A percentile compares a stretch with the other conserved stretches of the same genome.
phyloP scores from a whole-genome alignment of 2,329 filamentous ascomycete species.

The Rhynchosporium secalis region DNA sequence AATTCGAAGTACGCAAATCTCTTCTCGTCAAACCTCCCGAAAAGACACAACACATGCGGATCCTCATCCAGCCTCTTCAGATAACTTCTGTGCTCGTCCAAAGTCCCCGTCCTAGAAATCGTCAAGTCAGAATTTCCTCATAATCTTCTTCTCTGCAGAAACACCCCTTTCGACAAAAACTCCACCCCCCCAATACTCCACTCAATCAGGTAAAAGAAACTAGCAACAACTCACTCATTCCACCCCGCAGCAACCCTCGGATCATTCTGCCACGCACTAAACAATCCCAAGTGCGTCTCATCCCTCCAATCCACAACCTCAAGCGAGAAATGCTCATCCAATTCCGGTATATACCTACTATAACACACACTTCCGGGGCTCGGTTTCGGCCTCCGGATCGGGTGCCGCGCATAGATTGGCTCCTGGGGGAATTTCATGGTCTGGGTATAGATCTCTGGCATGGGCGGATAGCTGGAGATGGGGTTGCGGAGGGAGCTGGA shows the following conservation, averaged over 20 bases:
- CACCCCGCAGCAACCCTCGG: slow-evolving; percentile 77
- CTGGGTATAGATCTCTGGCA: slow-evolving; percentile 47
- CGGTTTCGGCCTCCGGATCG: slow-evolving; percentile 70
- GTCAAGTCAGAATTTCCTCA: no score
- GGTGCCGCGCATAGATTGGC: slow-evolving; percentile 61
- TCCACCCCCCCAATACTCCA: no score
- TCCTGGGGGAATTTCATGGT: slow-evolving; percentile 38
- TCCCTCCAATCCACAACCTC: slow-evolving; percentile 69
- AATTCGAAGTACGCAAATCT: slow-evolving; percentile 79
- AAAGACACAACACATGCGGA: slow-evolving; percentile 67
- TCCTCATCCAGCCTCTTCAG: slow-evolving; percentile 63
- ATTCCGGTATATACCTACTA: slow-evolving; percentile 75
- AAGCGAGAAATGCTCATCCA: slow-evolving; percentile 76
- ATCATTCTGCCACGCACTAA: slow-evolving; percentile 82
- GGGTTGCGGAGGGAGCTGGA: slow-evolving; percentile 43
- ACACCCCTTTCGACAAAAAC: no score
- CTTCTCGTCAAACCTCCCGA: slow-evolving; percentile 70
- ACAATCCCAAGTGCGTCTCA: slow-evolving; percentile 64
- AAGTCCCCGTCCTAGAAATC: slow-evolving; percentile 56
- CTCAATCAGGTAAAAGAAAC: no score
- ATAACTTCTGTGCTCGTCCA: slow-evolving; percentile 74
- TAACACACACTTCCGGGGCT: slow-evolving; percentile 69
- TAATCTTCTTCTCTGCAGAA: no score
- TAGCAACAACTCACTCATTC: slow-evolving; percentile 53
- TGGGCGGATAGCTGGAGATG: slow-evolving; percentile 41